Base-by-base conservation (phyloP, 768 basidiomycete genomes). In the Lactarius hatsudake region DNA sequence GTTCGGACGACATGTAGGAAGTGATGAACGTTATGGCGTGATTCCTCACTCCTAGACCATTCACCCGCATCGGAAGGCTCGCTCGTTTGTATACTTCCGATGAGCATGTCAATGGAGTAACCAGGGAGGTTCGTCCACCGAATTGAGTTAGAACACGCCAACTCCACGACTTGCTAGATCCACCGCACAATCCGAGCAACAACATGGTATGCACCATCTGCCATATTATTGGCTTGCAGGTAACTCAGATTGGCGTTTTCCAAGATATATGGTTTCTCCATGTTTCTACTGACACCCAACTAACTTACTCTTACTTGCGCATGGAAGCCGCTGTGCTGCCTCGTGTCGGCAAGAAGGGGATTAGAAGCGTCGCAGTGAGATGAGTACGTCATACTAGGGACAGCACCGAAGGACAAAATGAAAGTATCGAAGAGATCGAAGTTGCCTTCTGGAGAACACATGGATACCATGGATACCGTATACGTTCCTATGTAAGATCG, bases 381-480 rank as follows among this genome's bases (percentile, higher is more conserved):
- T 54, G 30, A 43, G 15, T 26, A 45, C 15, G 53, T 45, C 59
- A 55, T 54, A 54, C 54, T 42, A 55, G 59, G 57, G 10, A 43
- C 28, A 53, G 36, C 7, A 53, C 36, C 12, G 43, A 36, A 57
- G 43, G 13, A 36, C 45, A 55, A 62, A 59, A 67, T 67, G 66
- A 67, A 63, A 26, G 26, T 28, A 28, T 42, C 28, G 61, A 66
- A 62, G 56, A 67, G 66, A 59, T 67, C 56, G 56, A 59, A 51
- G 51, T 62, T 62, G 30, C 61, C 61, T 57, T 40, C 53, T 32
- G 55, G 34, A 23, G 57, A 48, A n/a, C 65, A 58, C 65, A 61
- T 62, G 65, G 55, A n/a, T 32, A 45, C 23, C 40, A 28, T 53
- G 51, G 51, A 26, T 53, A 53, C 51, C 51, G 51, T 53, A 28